Evolutionary conservation across 129 eudicot genomes (phyloP).

Genomic region (Saposhnikovia divaricata): DNA sequence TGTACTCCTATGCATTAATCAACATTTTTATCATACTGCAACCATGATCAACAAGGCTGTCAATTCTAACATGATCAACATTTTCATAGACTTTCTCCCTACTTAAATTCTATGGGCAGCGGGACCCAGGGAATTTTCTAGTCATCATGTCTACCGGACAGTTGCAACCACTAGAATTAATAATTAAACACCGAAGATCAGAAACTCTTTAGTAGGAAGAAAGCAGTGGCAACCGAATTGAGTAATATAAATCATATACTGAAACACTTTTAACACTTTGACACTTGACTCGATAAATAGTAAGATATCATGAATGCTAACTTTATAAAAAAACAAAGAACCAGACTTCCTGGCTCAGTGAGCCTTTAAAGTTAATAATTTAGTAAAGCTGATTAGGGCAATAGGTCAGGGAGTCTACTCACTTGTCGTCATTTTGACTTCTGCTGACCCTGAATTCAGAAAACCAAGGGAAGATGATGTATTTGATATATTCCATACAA

Average conservation of each 20-base stretch:
- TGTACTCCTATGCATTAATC: not conserved
- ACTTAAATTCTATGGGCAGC: not conserved
- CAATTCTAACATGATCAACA: too few species aligned
- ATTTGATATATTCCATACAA: slow-evolving; percentile 69
- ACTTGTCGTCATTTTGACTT: slow-evolving; percentile 60
- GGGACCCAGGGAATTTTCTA: not conserved
- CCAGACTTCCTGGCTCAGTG: not conserved
- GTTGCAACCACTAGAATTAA: not conserved
- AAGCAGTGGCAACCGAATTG: not conserved
- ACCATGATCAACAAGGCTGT: too few species aligned
- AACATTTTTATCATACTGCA: too few species aligned
- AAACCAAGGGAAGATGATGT: slow-evolving; percentile 72
- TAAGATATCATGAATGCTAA: not conserved
- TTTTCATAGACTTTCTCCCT: not conserved
- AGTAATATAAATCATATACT: not conserved
- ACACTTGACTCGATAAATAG: not conserved
- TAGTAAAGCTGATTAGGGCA: not conserved
- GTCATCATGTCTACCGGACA: not conserved
- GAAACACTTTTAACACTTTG: not conserved
- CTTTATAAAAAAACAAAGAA: not conserved
- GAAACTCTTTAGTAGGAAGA: not conserved
- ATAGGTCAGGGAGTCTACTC: slow-evolving; percentile 16
- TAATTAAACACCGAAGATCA: not conserved
- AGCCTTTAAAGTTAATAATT: not conserved
- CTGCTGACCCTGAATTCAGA: slow-evolving; percentile 62